phyloP scores from a whole-genome alignment of 2,329 filamentous ascomycete genomes.

The Diaporthe citriasiana region DNA sequence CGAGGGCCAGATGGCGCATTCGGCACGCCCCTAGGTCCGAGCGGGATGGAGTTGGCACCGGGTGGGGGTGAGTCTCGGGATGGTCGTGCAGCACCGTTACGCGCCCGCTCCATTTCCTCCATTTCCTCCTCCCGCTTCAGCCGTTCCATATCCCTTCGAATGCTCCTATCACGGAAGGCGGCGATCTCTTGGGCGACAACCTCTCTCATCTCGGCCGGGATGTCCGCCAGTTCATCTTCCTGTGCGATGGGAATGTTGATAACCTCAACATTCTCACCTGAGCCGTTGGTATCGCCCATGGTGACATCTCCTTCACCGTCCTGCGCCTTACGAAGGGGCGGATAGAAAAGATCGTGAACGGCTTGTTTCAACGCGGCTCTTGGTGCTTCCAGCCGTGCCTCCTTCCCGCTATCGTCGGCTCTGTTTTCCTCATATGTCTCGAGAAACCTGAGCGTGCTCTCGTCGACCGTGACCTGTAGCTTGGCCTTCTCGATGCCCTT shows the following conservation, averaged over 20 bases:
- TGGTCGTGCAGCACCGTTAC: constrained; percentile 74
- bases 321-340: constrained; percentile 61
- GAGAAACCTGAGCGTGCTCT: constrained; percentile 86
- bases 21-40: constrained; percentile 79
- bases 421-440: constrained; percentile 81
- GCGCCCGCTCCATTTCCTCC: constrained; percentile 84
- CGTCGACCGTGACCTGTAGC: constrained; percentile 83
- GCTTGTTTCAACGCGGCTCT: constrained; percentile 76
- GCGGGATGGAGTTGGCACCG: constrained; percentile 80
- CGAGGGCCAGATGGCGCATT: constrained; percentile 80
- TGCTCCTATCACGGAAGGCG: constrained; percentile 93
- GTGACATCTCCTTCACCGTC: constrained; percentile 77
- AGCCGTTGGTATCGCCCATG: constrained; percentile 71
- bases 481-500: constrained; percentile 77
- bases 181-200: constrained; percentile 95
- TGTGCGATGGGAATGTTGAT: constrained; percentile 89
- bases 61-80: constrained; percentile 80
- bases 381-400: constrained; percentile 79
- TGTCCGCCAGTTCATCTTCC: constrained; percentile 95
- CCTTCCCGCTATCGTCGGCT: constrained; percentile 73
- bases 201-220: constrained; percentile 95
- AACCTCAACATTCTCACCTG: constrained; percentile 78
- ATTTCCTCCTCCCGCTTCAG: constrained; percentile 91
- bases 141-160: constrained; percentile 88
- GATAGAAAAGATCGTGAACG: constrained; percentile 80